phyloP scores from a whole-genome alignment of 164 flowering plant species.

The Amborella trichopoda region DNA sequence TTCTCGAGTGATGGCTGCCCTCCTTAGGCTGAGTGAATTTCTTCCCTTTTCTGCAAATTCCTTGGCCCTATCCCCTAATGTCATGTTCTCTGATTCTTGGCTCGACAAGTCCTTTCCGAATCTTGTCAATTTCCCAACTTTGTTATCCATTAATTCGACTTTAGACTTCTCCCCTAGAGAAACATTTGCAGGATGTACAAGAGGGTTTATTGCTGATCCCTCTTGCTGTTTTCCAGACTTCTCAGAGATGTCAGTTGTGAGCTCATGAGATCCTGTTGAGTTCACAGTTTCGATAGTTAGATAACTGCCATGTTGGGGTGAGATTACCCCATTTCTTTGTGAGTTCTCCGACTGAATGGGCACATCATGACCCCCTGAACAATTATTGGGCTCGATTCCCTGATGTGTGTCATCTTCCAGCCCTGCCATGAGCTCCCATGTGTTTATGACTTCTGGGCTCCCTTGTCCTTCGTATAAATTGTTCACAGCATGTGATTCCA shows the following conservation, averaged over 20 bases:
- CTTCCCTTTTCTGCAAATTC: not conserved
- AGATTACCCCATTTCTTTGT: not conserved
- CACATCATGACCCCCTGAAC: not conserved
- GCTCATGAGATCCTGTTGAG: too few species aligned
- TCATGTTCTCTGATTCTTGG: not conserved
- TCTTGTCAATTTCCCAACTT: not conserved
- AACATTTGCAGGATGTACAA: not conserved
- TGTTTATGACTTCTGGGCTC: slow-evolving; percentile 9
- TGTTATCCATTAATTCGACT: not conserved
- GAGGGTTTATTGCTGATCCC: not conserved
- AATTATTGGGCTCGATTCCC: not conserved
- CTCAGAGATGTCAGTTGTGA: too few species aligned
- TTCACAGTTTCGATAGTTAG: too few species aligned
- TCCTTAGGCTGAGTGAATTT: slow-evolving; percentile 3
- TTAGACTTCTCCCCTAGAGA: not conserved
- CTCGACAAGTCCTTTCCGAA: not conserved
- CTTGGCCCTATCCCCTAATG: not conserved
- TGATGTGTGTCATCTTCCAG: slow-evolving; percentile 8
- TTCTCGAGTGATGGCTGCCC: slow-evolving; percentile 19
- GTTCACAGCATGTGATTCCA: not conserved
- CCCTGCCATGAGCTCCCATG: slow-evolving; percentile 18
- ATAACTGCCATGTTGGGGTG: too few species aligned
- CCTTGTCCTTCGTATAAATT: not conserved
- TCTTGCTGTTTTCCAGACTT: too few species aligned
- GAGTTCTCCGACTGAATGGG: not conserved